Conservation (phyloP, 2,329 filamentous ascomycete species). For the Sporothrix brasiliensis region DNA sequence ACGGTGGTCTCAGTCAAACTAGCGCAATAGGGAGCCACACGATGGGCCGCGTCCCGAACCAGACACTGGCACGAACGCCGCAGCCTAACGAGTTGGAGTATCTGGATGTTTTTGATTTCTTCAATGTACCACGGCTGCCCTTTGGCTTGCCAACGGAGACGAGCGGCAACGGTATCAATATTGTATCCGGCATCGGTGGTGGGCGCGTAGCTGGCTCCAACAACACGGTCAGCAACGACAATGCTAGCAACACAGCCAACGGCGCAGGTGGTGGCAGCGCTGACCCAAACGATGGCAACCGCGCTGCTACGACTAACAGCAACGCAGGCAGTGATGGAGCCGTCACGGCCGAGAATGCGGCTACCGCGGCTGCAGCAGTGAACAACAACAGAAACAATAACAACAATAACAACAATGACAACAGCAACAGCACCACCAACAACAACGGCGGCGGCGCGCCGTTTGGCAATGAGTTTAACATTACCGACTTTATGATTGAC, state of each 20-base stretch:
- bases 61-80: slow-evolving; percentile 67
- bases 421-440: neutral
- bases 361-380: slow-evolving; percentile 23
- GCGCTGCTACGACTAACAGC: neutral
- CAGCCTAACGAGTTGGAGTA: slow-evolving; percentile 85
- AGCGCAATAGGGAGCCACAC: slow-evolving; percentile 37
- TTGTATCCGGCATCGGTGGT: slow-evolving; percentile 24
- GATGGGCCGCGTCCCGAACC: slow-evolving; percentile 53
- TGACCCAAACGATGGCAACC: neutral
- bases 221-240: slow-evolving; percentile 23
- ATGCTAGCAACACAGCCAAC: neutral
- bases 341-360: neutral
- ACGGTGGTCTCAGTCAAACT: slow-evolving; percentile 32
- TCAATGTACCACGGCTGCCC: slow-evolving; percentile 80
- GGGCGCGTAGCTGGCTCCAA: neutral
- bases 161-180: slow-evolving; percentile 26
- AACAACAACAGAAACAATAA: slow-evolving; percentile 43
- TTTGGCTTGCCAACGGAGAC: slow-evolving; percentile 45
- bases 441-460: slow-evolving; percentile 36
- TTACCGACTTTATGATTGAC: slow-evolving; percentile 77
- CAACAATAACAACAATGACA: neutral
- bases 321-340: neutral
- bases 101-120: slow-evolving; percentile 91
- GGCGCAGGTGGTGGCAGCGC: neutral
- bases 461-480: slow-evolving; percentile 68